Base-by-base conservation (phyloP, 441 rosid genomes). In the Adansonia gregorii region DNA sequence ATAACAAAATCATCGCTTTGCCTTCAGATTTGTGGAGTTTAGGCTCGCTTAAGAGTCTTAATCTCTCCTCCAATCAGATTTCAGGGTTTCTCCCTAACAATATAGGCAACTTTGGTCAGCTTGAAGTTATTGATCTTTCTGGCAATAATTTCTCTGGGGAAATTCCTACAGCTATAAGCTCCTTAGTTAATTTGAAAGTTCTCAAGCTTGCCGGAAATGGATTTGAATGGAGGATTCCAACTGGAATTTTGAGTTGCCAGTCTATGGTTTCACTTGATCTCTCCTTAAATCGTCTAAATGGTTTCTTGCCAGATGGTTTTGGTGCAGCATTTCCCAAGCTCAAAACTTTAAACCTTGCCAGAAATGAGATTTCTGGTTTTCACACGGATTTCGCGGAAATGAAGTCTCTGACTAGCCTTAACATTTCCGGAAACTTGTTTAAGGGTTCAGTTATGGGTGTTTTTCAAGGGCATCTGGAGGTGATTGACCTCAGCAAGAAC, bases 21-120 rank as follows among this genome's bases (percentile, higher is more conserved):
- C 92, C 98, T 74, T 84, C 98, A 68, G 99, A 95, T 88, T 87
- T 93, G 43, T 93, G 97, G 98, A 91, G 94, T 84, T 85, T 95
- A 69, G 85, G 87, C 79, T 86, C 91, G 49, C 89, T 95, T 70
- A 84, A 83, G 76, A 79, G n/a, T 65, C 92, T 95, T 5, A 91
- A 93, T 79, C 92, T 95, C 69, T 93, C 97, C 24, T 79, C 72
- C 63, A 95, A 95, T 83, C 78, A 78, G 80, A 89, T 95, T 81
- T 88, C 97, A 48, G 96, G 98, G 54, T 49, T 89, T 19, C 88
- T 95, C 12, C 71, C 91, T 19, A 92, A 58, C 85, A 93, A 92
- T 88, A 85, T 93, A 87, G 97, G 84, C 66, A 95, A 95, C 83
- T 95, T 95, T 72, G 96, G 91, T 20, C 78, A 76, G 78, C 94